Percentiles rank a stretch among this genome's conserved stretches.
Evolutionary conservation across 2,329 filamentous ascomycete species (phyloP).

Genomic region (Scleromitrula shiraiana): DNA sequence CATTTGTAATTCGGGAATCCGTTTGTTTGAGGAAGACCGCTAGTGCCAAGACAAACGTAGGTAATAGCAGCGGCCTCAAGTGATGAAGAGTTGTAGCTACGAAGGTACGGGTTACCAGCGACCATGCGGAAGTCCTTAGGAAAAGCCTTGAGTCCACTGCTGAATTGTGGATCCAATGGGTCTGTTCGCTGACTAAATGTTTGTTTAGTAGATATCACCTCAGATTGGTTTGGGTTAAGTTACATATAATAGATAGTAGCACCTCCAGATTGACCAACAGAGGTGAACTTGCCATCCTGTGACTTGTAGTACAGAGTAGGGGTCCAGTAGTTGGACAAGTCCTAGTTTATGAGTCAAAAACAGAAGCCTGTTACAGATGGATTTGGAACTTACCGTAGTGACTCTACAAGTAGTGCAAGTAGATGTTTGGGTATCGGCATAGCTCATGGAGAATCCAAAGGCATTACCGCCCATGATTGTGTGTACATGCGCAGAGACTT

Average conservation of each 20-base stretch:
- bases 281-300: conserved; percentile 47
- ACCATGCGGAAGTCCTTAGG: conserved; percentile 58
- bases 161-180: conserved; percentile 31
- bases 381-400: conserved; percentile 32
- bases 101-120: conserved; percentile 47
- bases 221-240: conserved; percentile 1
- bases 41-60: conserved; percentile 46
- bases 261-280: conserved; percentile 38
- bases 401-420: conserved; percentile 57
- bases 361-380: neutral
- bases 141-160: conserved; percentile 45
- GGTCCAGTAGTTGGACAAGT: conserved; percentile 62
- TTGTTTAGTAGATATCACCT: neutral
- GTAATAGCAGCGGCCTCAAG: conserved; percentile 44
- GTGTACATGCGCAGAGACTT: conserved; percentile 48
- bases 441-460: conserved; percentile 48
- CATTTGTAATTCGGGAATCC: conserved; percentile 48
- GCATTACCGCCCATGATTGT: conserved; percentile 55
- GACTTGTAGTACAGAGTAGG: conserved; percentile 48
- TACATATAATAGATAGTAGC: conserved; percentile 50
- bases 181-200: conserved; percentile 34
- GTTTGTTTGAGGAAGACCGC: conserved; percentile 36
- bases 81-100: conserved; percentile 37
- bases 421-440: conserved; percentile 41
- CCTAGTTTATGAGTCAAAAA: neutral